Conservation (phyloP, 164 flowering plant genomes). For the Echeveria elegans region DNA sequence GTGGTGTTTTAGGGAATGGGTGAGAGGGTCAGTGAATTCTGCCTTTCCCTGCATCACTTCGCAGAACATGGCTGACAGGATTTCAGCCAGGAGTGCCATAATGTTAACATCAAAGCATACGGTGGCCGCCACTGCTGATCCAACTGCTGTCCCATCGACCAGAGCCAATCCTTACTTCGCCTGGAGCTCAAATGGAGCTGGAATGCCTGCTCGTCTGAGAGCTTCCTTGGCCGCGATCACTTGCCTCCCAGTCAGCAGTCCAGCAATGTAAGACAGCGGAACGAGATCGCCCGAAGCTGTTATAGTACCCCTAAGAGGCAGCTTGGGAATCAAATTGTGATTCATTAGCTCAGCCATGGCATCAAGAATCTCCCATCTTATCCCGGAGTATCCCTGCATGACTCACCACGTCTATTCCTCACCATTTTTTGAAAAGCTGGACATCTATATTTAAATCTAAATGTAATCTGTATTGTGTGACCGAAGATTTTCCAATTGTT, state of each 20-base stretch:
- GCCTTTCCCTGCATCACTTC: conserved; percentile 10
- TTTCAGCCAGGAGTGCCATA: conserved; percentile 18
- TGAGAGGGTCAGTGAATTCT: conserved; percentile 7
- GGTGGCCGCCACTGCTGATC: conserved; percentile 23
- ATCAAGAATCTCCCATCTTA: too few relatives aligned
- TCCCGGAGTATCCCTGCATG: too few relatives aligned
- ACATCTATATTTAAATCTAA: conserved; percentile 12
- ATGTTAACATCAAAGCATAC: conserved; percentile 25
- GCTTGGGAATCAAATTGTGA: too few relatives aligned
- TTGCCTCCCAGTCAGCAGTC: too few relatives aligned
- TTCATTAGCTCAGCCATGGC: too few relatives aligned
- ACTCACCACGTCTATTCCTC: too few relatives aligned
- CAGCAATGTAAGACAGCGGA: too few relatives aligned
- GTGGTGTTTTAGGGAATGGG: background rate
- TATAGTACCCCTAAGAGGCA: too few relatives aligned
- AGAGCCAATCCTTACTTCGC: too few relatives aligned
- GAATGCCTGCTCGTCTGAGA: too few relatives aligned
- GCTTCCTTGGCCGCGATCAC: background rate
- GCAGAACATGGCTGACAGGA: conserved; percentile 20
- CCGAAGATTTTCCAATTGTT: background rate
- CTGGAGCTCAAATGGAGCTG: too few relatives aligned
- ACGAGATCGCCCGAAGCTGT: too few relatives aligned
- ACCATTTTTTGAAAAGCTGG: conserved; percentile 30
- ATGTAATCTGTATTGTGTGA: background rate
- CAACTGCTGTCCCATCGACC: conserved; percentile 22